These are phyloP conservation scores for Debaryomyces tyrocola DNA, from an alignment of 805 yeast species.

Conservation along the genomic window DNA sequence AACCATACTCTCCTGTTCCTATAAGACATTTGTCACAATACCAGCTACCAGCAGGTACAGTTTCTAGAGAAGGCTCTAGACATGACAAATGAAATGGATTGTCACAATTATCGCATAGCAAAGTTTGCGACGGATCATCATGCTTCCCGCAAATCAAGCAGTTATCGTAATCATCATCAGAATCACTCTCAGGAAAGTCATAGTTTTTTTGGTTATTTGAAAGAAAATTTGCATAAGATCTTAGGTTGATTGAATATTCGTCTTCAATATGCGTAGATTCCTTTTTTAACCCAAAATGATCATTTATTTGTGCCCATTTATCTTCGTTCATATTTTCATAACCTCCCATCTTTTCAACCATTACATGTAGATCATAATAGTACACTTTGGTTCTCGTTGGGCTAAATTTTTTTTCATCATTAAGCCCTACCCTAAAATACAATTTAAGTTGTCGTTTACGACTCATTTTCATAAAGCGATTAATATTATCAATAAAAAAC, in stretches of 20 bases:
- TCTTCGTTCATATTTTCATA: conserved; percentile 12
- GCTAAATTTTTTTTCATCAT: not conserved
- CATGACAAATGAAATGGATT: conserved; percentile 68
- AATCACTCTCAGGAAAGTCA: conserved; percentile 33
- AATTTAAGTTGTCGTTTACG: conserved; percentile 21
- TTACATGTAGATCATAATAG: conserved; percentile 40
- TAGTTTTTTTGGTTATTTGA: conserved; percentile 19
- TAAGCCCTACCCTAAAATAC: conserved; percentile 17
- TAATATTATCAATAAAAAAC: conserved; percentile 61
- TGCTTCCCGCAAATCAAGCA: conserved; percentile 51
- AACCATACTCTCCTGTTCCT: conserved; percentile 87
- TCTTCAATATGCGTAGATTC: conserved; percentile 16
- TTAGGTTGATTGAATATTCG: conserved; percentile 24
- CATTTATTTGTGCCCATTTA: conserved; percentile 24
- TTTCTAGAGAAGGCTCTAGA: conserved; percentile 53
- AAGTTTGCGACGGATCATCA: conserved; percentile 45
- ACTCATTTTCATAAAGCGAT: conserved; percentile 54
- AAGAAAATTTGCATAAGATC: conserved; percentile 34
- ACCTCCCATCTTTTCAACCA: conserved; percentile 28
- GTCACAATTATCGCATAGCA: conserved; percentile 76
- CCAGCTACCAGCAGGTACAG: conserved; percentile 66
- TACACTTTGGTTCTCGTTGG: conserved; percentile 16
- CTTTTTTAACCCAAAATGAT: conserved; percentile 19
- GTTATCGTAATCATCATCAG: conserved; percentile 33
- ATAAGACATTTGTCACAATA: conserved; percentile 80